Percentiles rank a stretch among this genome's conserved stretches.
Evolutionary conservation across 345 rosid species (phyloP).

Genomic region (Kandelia obovata): DNA sequence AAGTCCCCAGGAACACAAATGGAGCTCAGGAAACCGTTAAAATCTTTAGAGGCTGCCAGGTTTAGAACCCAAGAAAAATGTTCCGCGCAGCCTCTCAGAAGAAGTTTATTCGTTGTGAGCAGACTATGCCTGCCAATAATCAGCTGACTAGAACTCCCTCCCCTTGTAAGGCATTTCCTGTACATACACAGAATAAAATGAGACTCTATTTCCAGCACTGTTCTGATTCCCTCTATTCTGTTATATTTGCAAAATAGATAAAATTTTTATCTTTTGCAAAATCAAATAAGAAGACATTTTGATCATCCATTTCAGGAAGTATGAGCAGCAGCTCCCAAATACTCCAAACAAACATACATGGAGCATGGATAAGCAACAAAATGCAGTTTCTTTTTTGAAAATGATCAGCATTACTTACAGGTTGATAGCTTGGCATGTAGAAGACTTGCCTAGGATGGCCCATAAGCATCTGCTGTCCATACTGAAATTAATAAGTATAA

Average conservation of each 20-base stretch:
- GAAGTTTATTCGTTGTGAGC: slow-evolving; percentile 14
- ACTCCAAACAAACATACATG: too few relatives aligned
- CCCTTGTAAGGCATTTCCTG: slow-evolving; percentile 78
- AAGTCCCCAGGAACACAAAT: slow-evolving; percentile 1
- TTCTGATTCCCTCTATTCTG: too few relatives aligned
- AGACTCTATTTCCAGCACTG: background rate
- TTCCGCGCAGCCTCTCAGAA: slow-evolving; percentile 15
- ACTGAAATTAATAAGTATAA: slow-evolving; percentile 37
- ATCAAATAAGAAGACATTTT: too few relatives aligned
- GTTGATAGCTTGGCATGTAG: slow-evolving; percentile 64
- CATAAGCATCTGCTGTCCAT: slow-evolving; percentile 61
- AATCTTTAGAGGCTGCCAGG: slow-evolving; percentile 1
- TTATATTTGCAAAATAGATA: too few relatives aligned
- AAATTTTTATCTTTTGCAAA: too few relatives aligned
- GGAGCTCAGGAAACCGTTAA: background rate
- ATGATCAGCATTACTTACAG: slow-evolving; percentile 41
- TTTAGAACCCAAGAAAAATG: slow-evolving; percentile 11
- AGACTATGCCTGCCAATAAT: slow-evolving; percentile 4
- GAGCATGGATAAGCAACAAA: background rate
- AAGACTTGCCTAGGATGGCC: slow-evolving; percentile 60
- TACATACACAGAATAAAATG: background rate
- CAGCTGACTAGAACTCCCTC: slow-evolving; percentile 41
- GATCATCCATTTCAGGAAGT: too few relatives aligned
- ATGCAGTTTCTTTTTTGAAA: background rate
- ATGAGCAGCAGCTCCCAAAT: too few relatives aligned